phyloP scores from a whole-genome alignment of 306 rosid species.

The Sophora flavescens region DNA sequence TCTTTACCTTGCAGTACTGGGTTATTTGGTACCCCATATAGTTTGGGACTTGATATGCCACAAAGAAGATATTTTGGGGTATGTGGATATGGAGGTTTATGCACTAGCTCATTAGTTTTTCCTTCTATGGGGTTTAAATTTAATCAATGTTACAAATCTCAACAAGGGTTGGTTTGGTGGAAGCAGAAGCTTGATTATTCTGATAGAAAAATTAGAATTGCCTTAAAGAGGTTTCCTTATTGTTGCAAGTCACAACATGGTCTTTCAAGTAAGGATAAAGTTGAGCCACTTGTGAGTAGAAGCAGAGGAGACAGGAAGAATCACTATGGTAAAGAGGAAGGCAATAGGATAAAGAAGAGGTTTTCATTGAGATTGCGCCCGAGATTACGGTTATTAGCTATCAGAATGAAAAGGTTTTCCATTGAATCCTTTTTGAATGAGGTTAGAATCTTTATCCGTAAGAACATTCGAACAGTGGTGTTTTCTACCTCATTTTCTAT shows the following conservation, averaged over 20 bases:
- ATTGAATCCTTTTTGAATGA: conserved; percentile 62
- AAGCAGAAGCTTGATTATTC: conserved; percentile 45
- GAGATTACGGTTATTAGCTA: conserved; percentile 70
- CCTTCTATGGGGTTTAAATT: conserved; percentile 49
- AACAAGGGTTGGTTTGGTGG: conserved; percentile 51
- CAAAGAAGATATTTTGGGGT: conserved; percentile 58
- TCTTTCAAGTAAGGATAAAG: conserved; percentile 55
- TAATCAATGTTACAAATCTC: conserved; percentile 45
- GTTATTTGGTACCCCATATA: conserved; percentile 45
- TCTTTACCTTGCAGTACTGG: conserved; percentile 67
- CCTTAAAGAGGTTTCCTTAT: conserved; percentile 50
- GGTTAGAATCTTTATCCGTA: conserved; percentile 60
- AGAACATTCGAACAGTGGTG: conserved; percentile 64
- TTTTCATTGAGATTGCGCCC: conserved; percentile 83
- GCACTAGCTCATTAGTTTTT: conserved; percentile 49
- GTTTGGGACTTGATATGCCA: conserved; percentile 45
- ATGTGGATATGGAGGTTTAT: conserved; percentile 51
- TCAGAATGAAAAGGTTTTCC: conserved; percentile 67
- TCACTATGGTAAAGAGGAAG: conserved; percentile 52
- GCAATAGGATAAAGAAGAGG: conserved; percentile 58
- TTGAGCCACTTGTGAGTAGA: conserved; percentile 62
- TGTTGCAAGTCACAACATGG: conserved; percentile 57
- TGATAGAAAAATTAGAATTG: conserved; percentile 47
- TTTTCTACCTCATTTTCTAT: conserved; percentile 66
- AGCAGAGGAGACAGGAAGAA: conserved; percentile 55